Base-by-base conservation (phyloP, 1,284 basidiomycete genomes). In the Pyrrhoderma noxium region DNA sequence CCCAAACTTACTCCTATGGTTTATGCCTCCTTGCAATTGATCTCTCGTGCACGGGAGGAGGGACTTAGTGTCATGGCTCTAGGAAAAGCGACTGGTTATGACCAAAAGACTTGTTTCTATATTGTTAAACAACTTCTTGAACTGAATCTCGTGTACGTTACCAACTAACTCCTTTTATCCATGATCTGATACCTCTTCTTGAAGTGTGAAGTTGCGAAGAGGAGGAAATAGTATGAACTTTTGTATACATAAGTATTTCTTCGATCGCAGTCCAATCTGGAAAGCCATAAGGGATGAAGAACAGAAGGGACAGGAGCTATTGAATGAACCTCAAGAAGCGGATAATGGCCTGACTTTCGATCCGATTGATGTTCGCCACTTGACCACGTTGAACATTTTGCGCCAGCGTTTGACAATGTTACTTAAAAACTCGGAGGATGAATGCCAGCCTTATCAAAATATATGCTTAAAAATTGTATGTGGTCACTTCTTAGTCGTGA, bases 31-130 rank as follows among this genome's bases (percentile, higher is more conserved):
- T 74, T 95, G n/a, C 89, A 93, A 63, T 72, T 91, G 46, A 82
- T 95, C 58, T 85, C 87, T 34, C 78, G 88, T 44, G 85, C 85
- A 2, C 72, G 91, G 53, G 84, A 88, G 55, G 67, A 74, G 14
- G 92, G 92, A 7, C 74, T 89, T 2, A 85, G 87, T 13, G 84
- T 88, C 42, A 77, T 90, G 9, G 78, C 87, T 37, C 72, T 95
- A 9, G 88, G 89, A 36, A 77, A 79, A 57, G 73, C 77, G 58
- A 84, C 89, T n/a, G 79, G 79, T 42, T 91, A 93, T 60, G 91
- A 93, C 62, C 88, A 90, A 61, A 93, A 93, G 66, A 87, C 89
- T 1, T 88, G 89, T 58, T 91, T 90, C 63, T 93, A 92, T 67
- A 76, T 90, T 54, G 78, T 90, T 53, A 79, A 81, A 58, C 82